phyloP scores from a whole-genome alignment of 2,329 filamentous ascomycete species.

The Rasamsonia emersonii region DNA sequence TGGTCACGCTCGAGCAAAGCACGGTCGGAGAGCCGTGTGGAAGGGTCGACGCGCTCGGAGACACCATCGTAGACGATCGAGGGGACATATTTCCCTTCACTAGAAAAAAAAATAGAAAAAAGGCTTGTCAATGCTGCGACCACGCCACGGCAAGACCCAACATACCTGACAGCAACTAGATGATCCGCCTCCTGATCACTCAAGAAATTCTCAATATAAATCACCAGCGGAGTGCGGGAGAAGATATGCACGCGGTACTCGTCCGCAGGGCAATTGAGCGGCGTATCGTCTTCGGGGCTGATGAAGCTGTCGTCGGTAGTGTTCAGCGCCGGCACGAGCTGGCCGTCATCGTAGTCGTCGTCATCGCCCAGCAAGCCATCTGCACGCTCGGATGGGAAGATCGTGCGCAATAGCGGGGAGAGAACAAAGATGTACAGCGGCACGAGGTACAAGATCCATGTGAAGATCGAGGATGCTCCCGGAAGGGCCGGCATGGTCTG shows the following conservation, averaged over 20 bases:
- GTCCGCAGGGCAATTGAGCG: constrained; percentile 17
- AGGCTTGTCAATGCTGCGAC: not conserved
- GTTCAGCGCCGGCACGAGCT: constrained; percentile 13
- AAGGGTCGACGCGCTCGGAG: constrained; percentile 39
- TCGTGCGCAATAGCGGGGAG: constrained; percentile 20
- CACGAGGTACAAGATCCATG: constrained; percentile 27
- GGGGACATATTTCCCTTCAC: constrained; percentile 42
- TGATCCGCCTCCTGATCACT: constrained; percentile 40
- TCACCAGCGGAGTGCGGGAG: constrained; percentile 45
- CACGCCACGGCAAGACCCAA: constrained; percentile 8
- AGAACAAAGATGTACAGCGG: constrained; percentile 29
- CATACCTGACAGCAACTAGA: constrained; percentile 46
- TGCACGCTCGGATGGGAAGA: constrained; percentile 7
- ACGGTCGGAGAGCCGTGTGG: constrained; percentile 45
- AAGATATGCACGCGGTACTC: constrained; percentile 40
- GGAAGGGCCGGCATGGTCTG: constrained; percentile 16
- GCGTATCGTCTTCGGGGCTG: constrained; percentile 24
- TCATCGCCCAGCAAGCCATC: constrained; percentile 8
- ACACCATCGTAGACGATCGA: constrained; percentile 47
- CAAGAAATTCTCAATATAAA: constrained; percentile 52
- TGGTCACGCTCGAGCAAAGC: constrained; percentile 39
- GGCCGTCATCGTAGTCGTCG: constrained; percentile 8
- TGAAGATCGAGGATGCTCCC: constrained; percentile 23
- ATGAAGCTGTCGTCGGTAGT: constrained; percentile 25
- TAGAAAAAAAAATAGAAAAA: constrained; percentile 12